Evolutionary conservation across 2,329 filamentous ascomycete species (phyloP).

Genomic region (Aspergillus sp.): DNA sequence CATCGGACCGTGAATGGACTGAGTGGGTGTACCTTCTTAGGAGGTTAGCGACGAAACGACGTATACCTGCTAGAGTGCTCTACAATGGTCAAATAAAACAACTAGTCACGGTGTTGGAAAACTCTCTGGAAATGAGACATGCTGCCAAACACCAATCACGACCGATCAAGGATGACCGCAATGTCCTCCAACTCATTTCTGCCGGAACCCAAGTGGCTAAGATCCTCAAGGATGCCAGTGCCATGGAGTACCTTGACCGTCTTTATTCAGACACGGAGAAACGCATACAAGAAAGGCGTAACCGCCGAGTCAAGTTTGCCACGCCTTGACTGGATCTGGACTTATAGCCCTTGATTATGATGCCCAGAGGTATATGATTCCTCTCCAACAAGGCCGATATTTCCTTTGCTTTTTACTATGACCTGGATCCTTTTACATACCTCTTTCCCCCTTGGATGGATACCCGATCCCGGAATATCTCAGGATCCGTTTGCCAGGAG

Average conservation of each 20-base stretch:
- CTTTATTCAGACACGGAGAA: slow-evolving; percentile 81
- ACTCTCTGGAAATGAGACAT: slow-evolving; percentile 84
- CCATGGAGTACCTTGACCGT: slow-evolving; percentile 78
- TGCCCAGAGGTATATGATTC: slow-evolving; percentile 14
- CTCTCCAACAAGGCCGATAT: slow-evolving; percentile 11
- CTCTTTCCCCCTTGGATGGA: not conserved
- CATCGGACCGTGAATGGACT: slow-evolving; percentile 82
- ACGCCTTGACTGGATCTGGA: slow-evolving; percentile 24
- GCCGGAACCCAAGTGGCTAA: slow-evolving; percentile 85
- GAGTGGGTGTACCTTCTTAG: slow-evolving; percentile 90
- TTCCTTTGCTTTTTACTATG: not conserved
- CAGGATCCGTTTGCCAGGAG: not conserved
- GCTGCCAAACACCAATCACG: slow-evolving; percentile 80
- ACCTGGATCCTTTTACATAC: slow-evolving; percentile 2
- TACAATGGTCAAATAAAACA: slow-evolving; percentile 92
- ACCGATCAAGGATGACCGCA: slow-evolving; percentile 82
- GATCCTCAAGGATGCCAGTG: slow-evolving; percentile 78
- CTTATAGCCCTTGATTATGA: not conserved
- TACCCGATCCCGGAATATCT: not conserved
- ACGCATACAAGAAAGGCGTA: slow-evolving; percentile 68
- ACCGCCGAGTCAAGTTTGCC: slow-evolving; percentile 38
- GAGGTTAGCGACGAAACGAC: slow-evolving; percentile 78
- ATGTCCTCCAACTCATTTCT: slow-evolving; percentile 83
- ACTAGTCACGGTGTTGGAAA: slow-evolving; percentile 83
- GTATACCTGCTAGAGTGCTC: slow-evolving; percentile 78